Base-by-base conservation (phyloP, 495 filamentous ascomycete genomes). In the Hypoxylon fragiforme region DNA sequence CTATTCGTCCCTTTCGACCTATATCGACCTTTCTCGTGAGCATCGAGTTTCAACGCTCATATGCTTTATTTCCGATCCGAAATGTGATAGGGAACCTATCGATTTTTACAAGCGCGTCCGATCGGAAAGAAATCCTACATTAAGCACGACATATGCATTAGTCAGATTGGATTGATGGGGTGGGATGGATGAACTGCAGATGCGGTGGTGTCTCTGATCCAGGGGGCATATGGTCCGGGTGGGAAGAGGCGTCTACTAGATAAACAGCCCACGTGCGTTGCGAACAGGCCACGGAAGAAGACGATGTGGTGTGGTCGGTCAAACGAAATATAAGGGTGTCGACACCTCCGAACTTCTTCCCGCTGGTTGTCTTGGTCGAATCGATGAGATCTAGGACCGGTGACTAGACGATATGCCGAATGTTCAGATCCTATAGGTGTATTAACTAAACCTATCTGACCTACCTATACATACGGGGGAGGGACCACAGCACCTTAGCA, bases 211-310 rank as follows among this genome's bases (percentile, higher is more conserved):
- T 44, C 50, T 20, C 40, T 30, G 9, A 16, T 39, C 24, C 18
- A 16, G 14, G 49, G 32, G 22, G 48, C 41, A 43, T 28, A 22
- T 43, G 35, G 35, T 18, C 19, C 3, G 15, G 24, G 19, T n/a
- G 0, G 18, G 44, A 34, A 49, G 26, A 36, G 22, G 39, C 12
- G 24, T 34, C 40, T 50, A 19, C 39, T 46, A 35, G 38, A 28
- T 54, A 39, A 35, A 20, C n/a, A 38, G 39, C 44, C 40, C 31
- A 34, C 37, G 50, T 61, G 51, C 46, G 18, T 36, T 50, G 46
- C 39, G 44, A 55, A 32, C 41, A 46, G 35, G 31, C 18, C 43
- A 28, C 11, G n/a, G 16, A 19, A 7, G 13, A 28, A 7, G 13
- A 28, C 8, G 14, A 3, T 32, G 41, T 36, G 45, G 36, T 43